A percentile compares a stretch with the other conserved stretches of the same genome.
phyloP scores from a whole-genome alignment of 768 basidiomycete species.

The Pleurotus citrinopileatus region DNA sequence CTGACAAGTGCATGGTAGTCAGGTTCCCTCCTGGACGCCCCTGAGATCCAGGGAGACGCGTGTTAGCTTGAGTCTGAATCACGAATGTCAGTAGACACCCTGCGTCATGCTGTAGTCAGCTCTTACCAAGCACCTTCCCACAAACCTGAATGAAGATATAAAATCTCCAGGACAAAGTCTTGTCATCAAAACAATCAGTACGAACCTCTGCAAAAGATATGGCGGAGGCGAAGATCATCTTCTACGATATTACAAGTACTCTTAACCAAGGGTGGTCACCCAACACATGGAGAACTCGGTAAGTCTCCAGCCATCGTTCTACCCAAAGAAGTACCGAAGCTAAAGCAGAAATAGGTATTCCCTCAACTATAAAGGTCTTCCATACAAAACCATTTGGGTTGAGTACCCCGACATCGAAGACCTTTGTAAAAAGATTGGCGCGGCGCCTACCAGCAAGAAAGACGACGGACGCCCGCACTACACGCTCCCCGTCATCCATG shows the following conservation, averaged over 20 bases:
- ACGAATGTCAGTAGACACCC: too few relatives aligned
- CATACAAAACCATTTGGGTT: slow-evolving; percentile 38
- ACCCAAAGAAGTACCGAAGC: neutral
- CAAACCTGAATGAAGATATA: neutral
- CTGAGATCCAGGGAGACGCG: too few relatives aligned
- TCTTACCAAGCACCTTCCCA: slow-evolving; percentile 11
- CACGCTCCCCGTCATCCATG: slow-evolving; percentile 40
- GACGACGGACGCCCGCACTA: slow-evolving; percentile 21
- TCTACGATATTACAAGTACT: slow-evolving; percentile 44
- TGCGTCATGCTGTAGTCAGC: neutral
- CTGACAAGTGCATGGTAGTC: too few relatives aligned
- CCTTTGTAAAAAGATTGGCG: slow-evolving; percentile 28
- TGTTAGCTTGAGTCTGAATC: too few relatives aligned
- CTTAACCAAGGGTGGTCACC: slow-evolving; percentile 36
- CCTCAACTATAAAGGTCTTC: slow-evolving; percentile 21
- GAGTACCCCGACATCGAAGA: slow-evolving; percentile 39
- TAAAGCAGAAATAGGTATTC: neutral
- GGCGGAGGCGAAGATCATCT: slow-evolving; percentile 23
- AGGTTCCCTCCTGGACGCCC: too few relatives aligned
- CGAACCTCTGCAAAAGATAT: too few relatives aligned
- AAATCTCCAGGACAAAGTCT: neutral
- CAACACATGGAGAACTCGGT: slow-evolving; percentile 47
- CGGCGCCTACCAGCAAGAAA: slow-evolving; percentile 21
- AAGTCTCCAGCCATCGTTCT: neutral
- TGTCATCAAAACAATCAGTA: neutral